A percentile compares a stretch with the other conserved stretches of the same genome.
Conservation (phyloP, 768 basidiomycete species). For the Calocera cornea region DNA sequence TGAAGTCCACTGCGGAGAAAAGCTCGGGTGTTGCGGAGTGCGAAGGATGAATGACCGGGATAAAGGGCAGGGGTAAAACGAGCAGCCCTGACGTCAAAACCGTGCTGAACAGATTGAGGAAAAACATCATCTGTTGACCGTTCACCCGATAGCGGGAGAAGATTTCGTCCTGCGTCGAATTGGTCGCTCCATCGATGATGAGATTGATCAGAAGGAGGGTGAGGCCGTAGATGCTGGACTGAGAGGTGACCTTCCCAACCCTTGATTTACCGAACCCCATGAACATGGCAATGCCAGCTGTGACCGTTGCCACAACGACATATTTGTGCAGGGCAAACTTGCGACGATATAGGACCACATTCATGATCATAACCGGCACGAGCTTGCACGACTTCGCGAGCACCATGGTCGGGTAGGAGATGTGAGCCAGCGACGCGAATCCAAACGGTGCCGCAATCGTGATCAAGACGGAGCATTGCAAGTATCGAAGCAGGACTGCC, state of each 20-base stretch:
- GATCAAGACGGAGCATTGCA: constrained; percentile 77
- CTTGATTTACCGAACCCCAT: constrained; percentile 63
- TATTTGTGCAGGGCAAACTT: constrained; percentile 91
- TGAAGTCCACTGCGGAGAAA: constrained; percentile 52
- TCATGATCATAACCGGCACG: constrained; percentile 97
- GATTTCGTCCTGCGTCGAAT: constrained; percentile 95
- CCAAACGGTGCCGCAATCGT: constrained; percentile 90
- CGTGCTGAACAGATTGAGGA: constrained; percentile 83
- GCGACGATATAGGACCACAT: constrained; percentile 86
- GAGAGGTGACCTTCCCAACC: constrained; percentile 31
- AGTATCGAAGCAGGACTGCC: constrained; percentile 53
- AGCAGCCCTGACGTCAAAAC: constrained; percentile 54
- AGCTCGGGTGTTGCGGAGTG: constrained; percentile 49
- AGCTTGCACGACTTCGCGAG: constrained; percentile 98
- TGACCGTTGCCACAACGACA: constrained; percentile 86
- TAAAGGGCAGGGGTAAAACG: constrained; percentile 60
- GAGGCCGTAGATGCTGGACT: constrained; percentile 47
- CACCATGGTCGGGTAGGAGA: constrained; percentile 97
- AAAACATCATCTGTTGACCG: constrained; percentile 98
- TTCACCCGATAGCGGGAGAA: constrained; percentile 59
- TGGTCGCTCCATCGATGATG: constrained; percentile 79
- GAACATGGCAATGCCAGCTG: constrained; percentile 79
- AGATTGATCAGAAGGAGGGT: constrained; percentile 74
- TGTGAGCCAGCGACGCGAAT: constrained; percentile 86
- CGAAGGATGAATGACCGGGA: constrained; percentile 69